Evolutionary conservation across 2,329 filamentous ascomycete genomes (phyloP).

Genomic region (Penicillium vulpinum): DNA sequence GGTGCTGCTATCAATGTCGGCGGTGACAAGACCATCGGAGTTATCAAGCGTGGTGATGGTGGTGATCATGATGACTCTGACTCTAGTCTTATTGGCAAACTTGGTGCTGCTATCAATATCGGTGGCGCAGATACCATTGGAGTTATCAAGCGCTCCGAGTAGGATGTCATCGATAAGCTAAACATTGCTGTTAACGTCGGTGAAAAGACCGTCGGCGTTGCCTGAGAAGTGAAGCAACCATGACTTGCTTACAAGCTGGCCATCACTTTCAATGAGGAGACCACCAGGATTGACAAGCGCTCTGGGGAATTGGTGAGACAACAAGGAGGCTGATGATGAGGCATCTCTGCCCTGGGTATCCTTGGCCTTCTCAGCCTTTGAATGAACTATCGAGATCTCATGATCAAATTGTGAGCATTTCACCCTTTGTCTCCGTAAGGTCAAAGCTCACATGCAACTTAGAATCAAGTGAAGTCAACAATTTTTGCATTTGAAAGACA

Average conservation of each 20-base stretch:
- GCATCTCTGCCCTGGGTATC: too few species aligned
- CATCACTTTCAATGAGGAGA: neutral
- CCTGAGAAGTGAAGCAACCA: neutral
- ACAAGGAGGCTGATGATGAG: neutral
- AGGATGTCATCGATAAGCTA: neutral
- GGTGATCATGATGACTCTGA: neutral
- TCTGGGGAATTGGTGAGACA: neutral
- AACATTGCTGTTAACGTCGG: too few species aligned
- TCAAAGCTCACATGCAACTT: neutral
- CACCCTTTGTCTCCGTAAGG: neutral
- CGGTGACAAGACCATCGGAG: neutral
- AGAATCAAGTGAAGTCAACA: neutral
- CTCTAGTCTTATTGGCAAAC: neutral
- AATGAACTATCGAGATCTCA: neutral
- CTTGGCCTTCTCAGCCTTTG: neutral
- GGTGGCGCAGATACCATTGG: neutral
- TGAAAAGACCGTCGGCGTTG: too few species aligned
- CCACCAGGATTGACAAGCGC: neutral
- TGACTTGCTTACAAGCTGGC: neutral
- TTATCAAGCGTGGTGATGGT: slow-evolving; percentile 2
- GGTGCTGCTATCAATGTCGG: neutral
- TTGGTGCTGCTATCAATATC: neutral
- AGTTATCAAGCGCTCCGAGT: neutral
- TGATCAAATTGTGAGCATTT: neutral
- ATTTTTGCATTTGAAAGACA: neutral